Percentiles rank a stretch among this genome's conserved stretches.
Conservation (phyloP, 768 basidiomycete genomes). For the Lenzites betulinus region DNA sequence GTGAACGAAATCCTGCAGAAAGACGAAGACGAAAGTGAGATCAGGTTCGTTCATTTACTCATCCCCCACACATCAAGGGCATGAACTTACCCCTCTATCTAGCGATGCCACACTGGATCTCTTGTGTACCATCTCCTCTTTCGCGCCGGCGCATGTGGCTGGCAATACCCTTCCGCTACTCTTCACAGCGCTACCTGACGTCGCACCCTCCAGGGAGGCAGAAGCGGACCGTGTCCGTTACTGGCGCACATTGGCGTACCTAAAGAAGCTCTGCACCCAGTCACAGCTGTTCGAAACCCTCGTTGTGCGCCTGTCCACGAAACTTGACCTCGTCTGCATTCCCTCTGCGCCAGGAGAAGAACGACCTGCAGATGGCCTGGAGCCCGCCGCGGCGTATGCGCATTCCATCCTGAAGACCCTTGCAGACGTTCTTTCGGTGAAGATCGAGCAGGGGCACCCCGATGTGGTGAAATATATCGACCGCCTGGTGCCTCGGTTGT, state of each 20-base stretch:
- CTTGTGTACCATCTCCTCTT: constrained; percentile 59
- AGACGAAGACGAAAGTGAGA: constrained; percentile 46
- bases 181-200: constrained; percentile 73
- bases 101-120: constrained; percentile 65
- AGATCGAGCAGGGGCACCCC: constrained; percentile 48
- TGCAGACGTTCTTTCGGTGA: constrained; percentile 56
- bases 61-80: neutral
- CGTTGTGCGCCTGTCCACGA: constrained; percentile 72
- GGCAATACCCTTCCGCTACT: constrained; percentile 80
- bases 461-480: constrained; percentile 86
- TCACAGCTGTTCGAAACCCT: constrained; percentile 83
- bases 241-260: constrained; percentile 66
- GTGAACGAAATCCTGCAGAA: constrained; percentile 67
- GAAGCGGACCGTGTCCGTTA: constrained; percentile 58
- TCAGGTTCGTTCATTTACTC: constrained; percentile 43
- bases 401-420: constrained; percentile 80
- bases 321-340: constrained; percentile 70
- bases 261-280: constrained; percentile 72
- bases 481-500: constrained; percentile 69
- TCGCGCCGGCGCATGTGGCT: constrained; percentile 65
- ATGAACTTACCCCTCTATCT: neutral
- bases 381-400: constrained; percentile 79
- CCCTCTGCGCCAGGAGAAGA: constrained; percentile 28
- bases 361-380: constrained; percentile 40
- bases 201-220: constrained; percentile 56